A percentile compares a stretch with the other conserved stretches of the same genome.
These are phyloP conservation scores for Puccinellia tenuiflora DNA, from an alignment of 176 grass and related monocot species.

Conservation along the genomic window DNA sequence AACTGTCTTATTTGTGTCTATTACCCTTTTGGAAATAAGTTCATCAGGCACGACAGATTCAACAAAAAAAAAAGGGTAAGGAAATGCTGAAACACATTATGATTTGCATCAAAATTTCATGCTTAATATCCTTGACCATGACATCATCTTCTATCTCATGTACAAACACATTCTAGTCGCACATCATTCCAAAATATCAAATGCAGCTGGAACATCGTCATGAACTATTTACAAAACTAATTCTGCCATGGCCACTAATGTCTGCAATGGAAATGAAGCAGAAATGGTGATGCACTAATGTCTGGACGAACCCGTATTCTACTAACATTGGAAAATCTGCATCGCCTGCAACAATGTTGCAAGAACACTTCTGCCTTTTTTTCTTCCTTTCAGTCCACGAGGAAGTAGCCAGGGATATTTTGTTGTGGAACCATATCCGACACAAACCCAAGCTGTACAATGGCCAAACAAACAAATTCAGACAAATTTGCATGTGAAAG, in stretches of 20 bases:
- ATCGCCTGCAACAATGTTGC: background rate
- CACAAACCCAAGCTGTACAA: slow-evolving; percentile 20
- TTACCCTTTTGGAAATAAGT: no score
- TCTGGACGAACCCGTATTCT: background rate
- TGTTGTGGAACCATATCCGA: background rate
- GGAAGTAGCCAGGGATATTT: background rate
- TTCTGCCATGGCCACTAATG: no score
- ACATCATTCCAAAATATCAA: background rate
- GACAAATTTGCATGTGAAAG: background rate
- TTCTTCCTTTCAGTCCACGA: slow-evolving; percentile 10
- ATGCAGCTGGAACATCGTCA: background rate
- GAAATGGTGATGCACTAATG: background rate
- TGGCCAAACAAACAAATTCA: background rate
- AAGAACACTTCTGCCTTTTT: background rate
- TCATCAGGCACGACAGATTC: no score
- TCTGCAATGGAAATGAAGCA: background rate
- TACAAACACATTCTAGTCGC: background rate
- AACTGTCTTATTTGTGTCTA: no score
- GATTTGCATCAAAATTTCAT: background rate
- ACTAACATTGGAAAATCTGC: background rate
- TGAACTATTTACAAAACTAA: background rate
- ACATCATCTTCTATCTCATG: background rate
- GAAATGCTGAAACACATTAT: no score
- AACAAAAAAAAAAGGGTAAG: no score
- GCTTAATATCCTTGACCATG: background rate